Percentiles rank a stretch among this genome's conserved stretches.
These are phyloP conservation scores for Pyrenopolyporus hunteri DNA, from an alignment of 495 filamentous ascomycete genomes.

Conservation along the genomic window DNA sequence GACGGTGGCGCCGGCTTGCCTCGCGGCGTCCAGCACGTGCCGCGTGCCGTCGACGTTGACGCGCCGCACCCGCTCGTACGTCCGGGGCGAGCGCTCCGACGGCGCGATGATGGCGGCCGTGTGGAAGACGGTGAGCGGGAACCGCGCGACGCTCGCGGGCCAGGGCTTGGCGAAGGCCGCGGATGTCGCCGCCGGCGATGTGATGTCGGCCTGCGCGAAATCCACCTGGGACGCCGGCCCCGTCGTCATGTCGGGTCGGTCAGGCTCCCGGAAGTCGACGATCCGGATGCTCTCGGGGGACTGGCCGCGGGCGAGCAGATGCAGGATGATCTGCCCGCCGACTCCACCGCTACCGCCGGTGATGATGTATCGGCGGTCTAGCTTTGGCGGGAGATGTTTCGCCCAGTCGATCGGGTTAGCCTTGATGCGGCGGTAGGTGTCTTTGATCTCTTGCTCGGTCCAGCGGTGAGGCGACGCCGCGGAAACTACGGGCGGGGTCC, in stretches of 20 bases:
- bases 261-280: slow-evolving; percentile 56
- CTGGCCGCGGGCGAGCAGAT: slow-evolving; percentile 62
- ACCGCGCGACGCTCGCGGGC: slow-evolving; percentile 49
- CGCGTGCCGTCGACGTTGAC: slow-evolving; percentile 66
- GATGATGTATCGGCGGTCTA: slow-evolving; percentile 61
- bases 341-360: slow-evolving; percentile 66
- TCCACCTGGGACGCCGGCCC: slow-evolving; percentile 49
- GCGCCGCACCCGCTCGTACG: slow-evolving; percentile 54
- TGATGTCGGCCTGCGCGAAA: slow-evolving; percentile 60
- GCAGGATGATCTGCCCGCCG: slow-evolving; percentile 60
- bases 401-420: slow-evolving; percentile 54
- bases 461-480: slow-evolving; percentile 56
- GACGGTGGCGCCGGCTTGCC: slow-evolving; percentile 54
- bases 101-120: slow-evolving; percentile 60
- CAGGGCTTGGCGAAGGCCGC: slow-evolving; percentile 60
- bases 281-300: slow-evolving; percentile 59
- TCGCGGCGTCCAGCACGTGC: slow-evolving; percentile 61
- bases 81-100: slow-evolving; percentile 52
- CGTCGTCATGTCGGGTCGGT: slow-evolving; percentile 45
- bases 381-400: slow-evolving; percentile 58
- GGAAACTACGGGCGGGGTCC: slow-evolving; percentile 54
- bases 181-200: slow-evolving; percentile 50
- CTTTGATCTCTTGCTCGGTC: slow-evolving; percentile 56
- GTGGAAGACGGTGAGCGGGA: slow-evolving; percentile 64
- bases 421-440: slow-evolving; percentile 54